Base-by-base conservation (phyloP, 2,329 filamentous ascomycete genomes). In the Cladosporium oxysporum region DNA sequence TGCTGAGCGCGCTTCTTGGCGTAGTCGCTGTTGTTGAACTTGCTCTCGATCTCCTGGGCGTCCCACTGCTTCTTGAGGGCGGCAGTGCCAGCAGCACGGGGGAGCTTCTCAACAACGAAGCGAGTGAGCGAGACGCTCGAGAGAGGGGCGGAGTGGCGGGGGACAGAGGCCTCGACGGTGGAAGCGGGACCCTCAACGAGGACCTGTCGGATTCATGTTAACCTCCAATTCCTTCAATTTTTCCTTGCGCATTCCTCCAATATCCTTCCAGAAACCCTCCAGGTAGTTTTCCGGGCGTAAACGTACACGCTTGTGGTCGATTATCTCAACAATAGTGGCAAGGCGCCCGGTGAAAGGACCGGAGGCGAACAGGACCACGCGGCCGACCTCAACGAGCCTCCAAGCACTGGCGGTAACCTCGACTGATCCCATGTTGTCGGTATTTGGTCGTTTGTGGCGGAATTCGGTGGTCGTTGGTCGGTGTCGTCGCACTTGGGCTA, bases 281-380 rank as follows among this genome's bases (percentile, higher is more conserved):
- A 12, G 52, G 65, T 62, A 41, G 65, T 69, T 59, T 14, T 49
- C 33, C 44, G 21, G 49, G 49, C 28, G 55, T 26, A 26, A 35
- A 92, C 95, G 81, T 96, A 99, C 95, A 85, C 95, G 93, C 89
- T 97, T 97, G 91, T 99, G 94, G 86, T 99, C 95, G 85, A 99
- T 95, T 84, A 99, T 98, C 90, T 99, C 94, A 84, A 97, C 93
- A 79, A 99, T 94, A 78, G 90, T 86, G 78, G 93, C 96, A 77
- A 98, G 23, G 3, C 23, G 23, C 3, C 23, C 23, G 3, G 23
- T 3, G 23, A 26, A 26, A 26, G 23, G 23, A 26, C 93, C 91
- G 80, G 87, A 84, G 83, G 92, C 90, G 85, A 98, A 90, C 82
- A 96, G 89, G 82, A 97, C 90, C 80, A 99, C 89, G 82, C 95